Conservation (phyloP, 768 basidiomycete species). For the Rickenella mellea region DNA sequence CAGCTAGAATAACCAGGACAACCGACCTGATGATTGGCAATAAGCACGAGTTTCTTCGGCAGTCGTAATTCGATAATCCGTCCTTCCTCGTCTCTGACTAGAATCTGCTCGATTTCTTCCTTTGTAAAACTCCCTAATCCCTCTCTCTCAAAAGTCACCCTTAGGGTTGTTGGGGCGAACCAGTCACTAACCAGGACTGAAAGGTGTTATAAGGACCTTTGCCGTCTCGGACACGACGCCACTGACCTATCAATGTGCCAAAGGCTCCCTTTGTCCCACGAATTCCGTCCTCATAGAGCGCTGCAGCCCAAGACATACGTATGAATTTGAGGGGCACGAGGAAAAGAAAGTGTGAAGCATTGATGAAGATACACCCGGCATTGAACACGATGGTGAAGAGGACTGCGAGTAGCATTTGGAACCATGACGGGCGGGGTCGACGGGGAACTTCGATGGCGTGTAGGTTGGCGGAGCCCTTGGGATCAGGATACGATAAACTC, state of each 20-base stretch:
- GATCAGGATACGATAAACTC: not conserved
- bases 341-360: constrained; percentile 63
- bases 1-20: not conserved
- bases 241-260: constrained; percentile 63
- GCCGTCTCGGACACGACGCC: not conserved
- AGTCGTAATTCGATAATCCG: constrained; percentile 52
- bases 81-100: constrained; percentile 48
- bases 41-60: constrained; percentile 73
- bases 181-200: constrained; percentile 71
- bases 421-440: constrained; percentile 48
- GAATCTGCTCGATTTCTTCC: constrained; percentile 48
- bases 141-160: constrained; percentile 64
- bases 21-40: constrained; percentile 87
- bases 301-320: constrained; percentile 45
- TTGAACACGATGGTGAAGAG: constrained; percentile 52
- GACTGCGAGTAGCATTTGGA: constrained; percentile 35
- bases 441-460: constrained; percentile 24
- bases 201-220: not conserved
- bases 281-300: constrained; percentile 59
- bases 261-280: constrained; percentile 79
- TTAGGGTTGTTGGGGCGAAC: constrained; percentile 71
- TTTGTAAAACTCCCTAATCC: constrained; percentile 55
- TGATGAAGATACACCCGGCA: constrained; percentile 57
- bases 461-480: not conserved
- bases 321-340: constrained; percentile 58